Conservation (phyloP, 2,329 filamentous ascomycete species). For the Sporothrix mexicana region DNA sequence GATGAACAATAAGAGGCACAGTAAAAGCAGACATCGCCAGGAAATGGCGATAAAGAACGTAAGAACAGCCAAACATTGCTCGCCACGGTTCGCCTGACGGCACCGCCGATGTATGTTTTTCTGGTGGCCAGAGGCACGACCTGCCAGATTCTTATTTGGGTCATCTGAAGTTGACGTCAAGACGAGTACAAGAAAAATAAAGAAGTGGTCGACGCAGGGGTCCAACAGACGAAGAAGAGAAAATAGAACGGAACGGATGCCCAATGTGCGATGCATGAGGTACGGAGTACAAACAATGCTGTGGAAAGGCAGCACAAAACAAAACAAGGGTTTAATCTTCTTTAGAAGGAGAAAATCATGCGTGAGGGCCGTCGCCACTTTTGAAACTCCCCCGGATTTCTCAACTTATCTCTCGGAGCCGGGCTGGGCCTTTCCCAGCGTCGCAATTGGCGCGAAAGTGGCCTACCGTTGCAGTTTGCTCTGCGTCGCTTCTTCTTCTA, state of each 20-base stretch:
- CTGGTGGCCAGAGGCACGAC: neutral
- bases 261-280: no score
- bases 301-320: no score
- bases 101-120: neutral
- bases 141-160: neutral
- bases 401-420: slow-evolving; percentile 35
- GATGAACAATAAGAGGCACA: neutral
- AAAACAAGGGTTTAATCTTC: no score
- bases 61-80: neutral
- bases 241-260: neutral
- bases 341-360: neutral
- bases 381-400: slow-evolving; percentile 31
- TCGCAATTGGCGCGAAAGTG: neutral
- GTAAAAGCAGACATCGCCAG: neutral
- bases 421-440: slow-evolving; percentile 44
- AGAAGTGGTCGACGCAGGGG: neutral
- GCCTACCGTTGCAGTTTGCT: neutral
- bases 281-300: no score
- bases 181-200: neutral
- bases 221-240: neutral
- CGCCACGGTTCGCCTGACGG: neutral
- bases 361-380: no score
- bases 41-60: neutral
- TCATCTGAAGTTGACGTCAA: slow-evolving; percentile 4
- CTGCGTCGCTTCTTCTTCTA: neutral